Evolutionary conservation across 2,329 filamentous ascomycete genomes (phyloP).

Genomic region (Geoglossum cookeanum): DNA sequence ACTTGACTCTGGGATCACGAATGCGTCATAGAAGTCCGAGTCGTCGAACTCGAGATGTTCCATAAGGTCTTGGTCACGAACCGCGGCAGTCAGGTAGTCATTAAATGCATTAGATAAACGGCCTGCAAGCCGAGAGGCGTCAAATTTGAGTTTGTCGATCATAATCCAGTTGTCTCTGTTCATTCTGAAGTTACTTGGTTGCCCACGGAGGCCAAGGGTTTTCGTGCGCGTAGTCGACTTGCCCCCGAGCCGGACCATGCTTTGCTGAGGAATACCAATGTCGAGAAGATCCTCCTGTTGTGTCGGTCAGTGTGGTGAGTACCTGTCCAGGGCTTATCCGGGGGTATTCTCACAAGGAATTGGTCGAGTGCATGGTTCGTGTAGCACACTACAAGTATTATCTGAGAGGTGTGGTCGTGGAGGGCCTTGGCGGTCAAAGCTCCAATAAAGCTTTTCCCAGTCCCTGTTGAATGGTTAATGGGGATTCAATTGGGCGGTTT

Average conservation of each 20-base stretch:
- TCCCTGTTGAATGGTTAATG: constrained; percentile 27
- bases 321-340: not conserved
- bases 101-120: constrained; percentile 11
- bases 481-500: constrained; percentile 1
- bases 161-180: constrained; percentile 20
- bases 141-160: constrained; percentile 24
- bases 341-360: constrained; percentile 25
- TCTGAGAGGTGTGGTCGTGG: constrained; percentile 27
- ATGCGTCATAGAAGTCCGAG: constrained; percentile 34
- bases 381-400: constrained; percentile 44
- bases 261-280: constrained; percentile 30
- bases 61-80: constrained; percentile 17
- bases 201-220: constrained; percentile 27
- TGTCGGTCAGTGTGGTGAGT: not conserved
- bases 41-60: constrained; percentile 34
- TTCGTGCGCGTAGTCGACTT: constrained; percentile 34
- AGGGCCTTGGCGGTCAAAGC: constrained; percentile 40
- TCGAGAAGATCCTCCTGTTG: constrained; percentile 35
- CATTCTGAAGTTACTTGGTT: constrained; percentile 18
- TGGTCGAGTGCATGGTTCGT: constrained; percentile 51
- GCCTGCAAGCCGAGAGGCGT: constrained; percentile 17
- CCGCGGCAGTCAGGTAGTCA: constrained; percentile 8
- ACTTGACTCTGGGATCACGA: constrained; percentile 28
- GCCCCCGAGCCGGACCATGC: constrained; percentile 44
- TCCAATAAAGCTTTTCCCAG: constrained; percentile 58